Conservation (phyloP, 306 rosid species). For the Cicer bijugum region DNA sequence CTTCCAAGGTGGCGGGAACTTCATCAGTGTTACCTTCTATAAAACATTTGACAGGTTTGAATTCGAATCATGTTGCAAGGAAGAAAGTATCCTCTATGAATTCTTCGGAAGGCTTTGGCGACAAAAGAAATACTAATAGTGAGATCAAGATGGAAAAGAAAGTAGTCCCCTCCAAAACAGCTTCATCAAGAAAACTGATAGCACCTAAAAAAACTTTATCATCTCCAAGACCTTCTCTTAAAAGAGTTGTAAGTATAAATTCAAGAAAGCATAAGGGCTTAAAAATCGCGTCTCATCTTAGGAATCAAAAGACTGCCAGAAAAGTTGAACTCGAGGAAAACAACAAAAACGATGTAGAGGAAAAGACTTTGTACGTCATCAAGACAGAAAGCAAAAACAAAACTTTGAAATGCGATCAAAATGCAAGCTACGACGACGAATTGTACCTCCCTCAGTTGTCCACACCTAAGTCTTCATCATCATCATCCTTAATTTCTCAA, state of each 20-base stretch:
- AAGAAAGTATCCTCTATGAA: constrained; percentile 49
- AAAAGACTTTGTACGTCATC: constrained; percentile 76
- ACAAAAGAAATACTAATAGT: constrained; percentile 43
- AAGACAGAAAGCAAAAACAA: constrained; percentile 62
- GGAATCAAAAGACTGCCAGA: constrained; percentile 45
- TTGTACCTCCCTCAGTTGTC: constrained; percentile 42
- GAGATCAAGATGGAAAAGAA: constrained; percentile 53
- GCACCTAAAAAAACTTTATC: constrained; percentile 42
- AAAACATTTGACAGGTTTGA: constrained; percentile 47
- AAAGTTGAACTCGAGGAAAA: constrained; percentile 49
- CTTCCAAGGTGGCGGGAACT: constrained; percentile 41
- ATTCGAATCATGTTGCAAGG: constrained; percentile 43
- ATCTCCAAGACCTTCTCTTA: constrained; percentile 56
- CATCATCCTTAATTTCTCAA: constrained; percentile 48
- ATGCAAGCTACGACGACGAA: constrained; percentile 45
- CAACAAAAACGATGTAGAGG: constrained; percentile 54
- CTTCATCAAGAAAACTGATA: constrained; percentile 54
- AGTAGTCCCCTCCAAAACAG: constrained; percentile 44
- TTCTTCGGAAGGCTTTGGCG: constrained; percentile 42
- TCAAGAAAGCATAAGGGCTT: constrained; percentile 51
- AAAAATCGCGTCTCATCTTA: constrained; percentile 46
- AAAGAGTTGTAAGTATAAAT: constrained; percentile 51
- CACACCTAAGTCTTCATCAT: constrained; percentile 45
- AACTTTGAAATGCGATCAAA: constrained; percentile 53
- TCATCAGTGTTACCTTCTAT: constrained; percentile 42